Conservation (phyloP, 2,329 filamentous ascomycete genomes). For the Cordyceps fumosorosea region DNA sequence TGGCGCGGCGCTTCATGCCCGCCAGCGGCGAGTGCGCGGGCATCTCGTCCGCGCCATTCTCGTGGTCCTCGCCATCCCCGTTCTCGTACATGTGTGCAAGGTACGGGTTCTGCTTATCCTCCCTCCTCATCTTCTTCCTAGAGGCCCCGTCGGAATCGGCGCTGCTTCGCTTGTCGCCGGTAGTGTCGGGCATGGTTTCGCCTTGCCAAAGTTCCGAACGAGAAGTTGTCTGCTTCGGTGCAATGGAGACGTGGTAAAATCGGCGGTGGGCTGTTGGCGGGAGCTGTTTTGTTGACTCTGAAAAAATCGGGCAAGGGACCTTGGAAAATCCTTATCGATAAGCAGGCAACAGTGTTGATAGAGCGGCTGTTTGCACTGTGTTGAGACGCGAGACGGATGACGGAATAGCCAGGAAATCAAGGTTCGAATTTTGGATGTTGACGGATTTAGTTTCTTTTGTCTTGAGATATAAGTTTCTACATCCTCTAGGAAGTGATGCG, state of each 20-base stretch:
- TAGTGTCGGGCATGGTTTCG: conserved; percentile 14
- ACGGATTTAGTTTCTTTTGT: background rate
- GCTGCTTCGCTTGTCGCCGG: conserved; percentile 38
- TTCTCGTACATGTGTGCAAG: conserved; percentile 79
- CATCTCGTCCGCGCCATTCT: conserved; percentile 25
- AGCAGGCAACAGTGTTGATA: conserved; percentile 1
- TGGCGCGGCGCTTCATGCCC: conserved; percentile 68
- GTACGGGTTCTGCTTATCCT: conserved; percentile 66
- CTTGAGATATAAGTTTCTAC: background rate
- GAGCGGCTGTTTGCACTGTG: background rate
- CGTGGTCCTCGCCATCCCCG: conserved; percentile 29
- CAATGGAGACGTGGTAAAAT: background rate
- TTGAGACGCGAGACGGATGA: no score
- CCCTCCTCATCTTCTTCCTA: conserved; percentile 32
- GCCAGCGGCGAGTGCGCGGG: conserved; percentile 46
- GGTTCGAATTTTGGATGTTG: no score
- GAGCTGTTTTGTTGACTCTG: background rate
- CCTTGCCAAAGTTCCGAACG: background rate
- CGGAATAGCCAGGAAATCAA: background rate
- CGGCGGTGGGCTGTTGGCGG: background rate
- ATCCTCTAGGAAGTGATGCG: background rate
- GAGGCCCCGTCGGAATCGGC: conserved; percentile 35
- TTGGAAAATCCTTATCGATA: conserved; percentile 12
- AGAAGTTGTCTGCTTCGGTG: background rate
- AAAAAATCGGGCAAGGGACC: background rate